phyloP scores from a whole-genome alignment of 441 rosid genomes.

The Populus hybrid region DNA sequence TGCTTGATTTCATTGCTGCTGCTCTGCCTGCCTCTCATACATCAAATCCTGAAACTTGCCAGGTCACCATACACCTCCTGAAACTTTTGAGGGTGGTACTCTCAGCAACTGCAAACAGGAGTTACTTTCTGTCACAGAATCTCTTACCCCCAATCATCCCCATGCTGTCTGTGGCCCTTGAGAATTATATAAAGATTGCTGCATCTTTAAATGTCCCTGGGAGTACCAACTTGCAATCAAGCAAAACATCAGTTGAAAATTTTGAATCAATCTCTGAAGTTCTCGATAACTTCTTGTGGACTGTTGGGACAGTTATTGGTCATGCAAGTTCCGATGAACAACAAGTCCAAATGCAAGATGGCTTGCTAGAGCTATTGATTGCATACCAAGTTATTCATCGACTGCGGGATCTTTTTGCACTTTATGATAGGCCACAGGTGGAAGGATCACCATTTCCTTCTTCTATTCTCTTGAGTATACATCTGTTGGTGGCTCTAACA shows the following conservation, averaged over 20 bases:
- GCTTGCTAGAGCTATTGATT: slow-evolving; percentile 65
- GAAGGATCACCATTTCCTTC: slow-evolving; percentile 84
- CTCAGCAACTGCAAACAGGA: slow-evolving; percentile 54
- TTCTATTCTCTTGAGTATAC: slow-evolving; percentile 62
- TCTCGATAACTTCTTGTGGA: slow-evolving; percentile 66
- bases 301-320: slow-evolving; percentile 51
- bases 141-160: slow-evolving; percentile 78
- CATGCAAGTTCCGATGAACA: slow-evolving; percentile 57
- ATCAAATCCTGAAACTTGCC: slow-evolving; percentile 84
- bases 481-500: slow-evolving; percentile 65
- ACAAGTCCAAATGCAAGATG: slow-evolving; percentile 67
- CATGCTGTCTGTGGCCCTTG: slow-evolving; percentile 68
- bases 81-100: slow-evolving; percentile 68
- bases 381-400: slow-evolving; percentile 76
- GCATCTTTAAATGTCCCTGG: slow-evolving; percentile 59
- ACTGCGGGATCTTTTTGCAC: slow-evolving; percentile 71
- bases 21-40: slow-evolving; percentile 81
- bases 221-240: slow-evolving; percentile 33
- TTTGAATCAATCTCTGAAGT: slow-evolving; percentile 65
- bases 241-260: slow-evolving; percentile 60
- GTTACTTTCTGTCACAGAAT: slow-evolving; percentile 72
- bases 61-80: slow-evolving; percentile 61
- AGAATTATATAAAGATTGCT: slow-evolving; percentile 73
- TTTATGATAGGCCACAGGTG: slow-evolving; percentile 83
- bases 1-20: slow-evolving; percentile 80